Evolutionary conservation across 257 asterid species (phyloP).

Genomic region (Avicennia marina): DNA sequence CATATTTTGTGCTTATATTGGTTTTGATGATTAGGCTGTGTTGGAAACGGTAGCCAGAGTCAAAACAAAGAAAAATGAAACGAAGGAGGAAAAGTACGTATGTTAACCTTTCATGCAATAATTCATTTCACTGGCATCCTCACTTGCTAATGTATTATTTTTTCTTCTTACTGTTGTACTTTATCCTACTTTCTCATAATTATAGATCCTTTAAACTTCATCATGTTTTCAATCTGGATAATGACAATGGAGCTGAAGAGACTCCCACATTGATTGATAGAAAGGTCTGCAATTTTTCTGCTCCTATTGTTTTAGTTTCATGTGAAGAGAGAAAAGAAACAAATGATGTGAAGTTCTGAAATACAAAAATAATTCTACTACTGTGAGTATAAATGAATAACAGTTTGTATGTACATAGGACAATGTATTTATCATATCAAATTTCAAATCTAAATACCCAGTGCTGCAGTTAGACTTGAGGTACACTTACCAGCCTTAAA

Average conservation of each 20-base stretch:
- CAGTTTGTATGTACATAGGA: constrained; percentile 42
- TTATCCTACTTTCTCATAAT: constrained; percentile 21
- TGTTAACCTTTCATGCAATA: background rate
- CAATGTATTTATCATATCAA: constrained; percentile 92
- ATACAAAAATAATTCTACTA: constrained; percentile 5
- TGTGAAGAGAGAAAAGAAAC: background rate
- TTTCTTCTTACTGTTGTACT: constrained; percentile 14
- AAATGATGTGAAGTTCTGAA: constrained; percentile 6
- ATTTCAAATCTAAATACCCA: constrained; percentile 92
- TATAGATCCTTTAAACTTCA: constrained; percentile 75
- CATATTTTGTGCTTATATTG: constrained; percentile 19
- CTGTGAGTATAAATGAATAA: constrained; percentile 14
- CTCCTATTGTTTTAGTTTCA: background rate
- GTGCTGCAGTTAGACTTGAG: constrained; percentile 93
- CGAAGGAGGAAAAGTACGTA: constrained; percentile 85
- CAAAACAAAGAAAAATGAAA: constrained; percentile 91
- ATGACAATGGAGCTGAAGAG: constrained; percentile 96
- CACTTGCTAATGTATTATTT: constrained; percentile 4
- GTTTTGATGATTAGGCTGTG: constrained; percentile 63
- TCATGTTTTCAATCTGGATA: constrained; percentile 87
- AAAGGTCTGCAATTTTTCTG: constrained; percentile 49
- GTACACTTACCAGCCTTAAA: constrained; percentile 34
- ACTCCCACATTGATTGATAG: constrained; percentile 96
- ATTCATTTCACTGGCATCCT: constrained; percentile 7
- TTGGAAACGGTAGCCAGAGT: constrained; percentile 99